Evolutionary conservation across 495 filamentous ascomycete genomes (phyloP).

Genomic region (Neurospora africana): DNA sequence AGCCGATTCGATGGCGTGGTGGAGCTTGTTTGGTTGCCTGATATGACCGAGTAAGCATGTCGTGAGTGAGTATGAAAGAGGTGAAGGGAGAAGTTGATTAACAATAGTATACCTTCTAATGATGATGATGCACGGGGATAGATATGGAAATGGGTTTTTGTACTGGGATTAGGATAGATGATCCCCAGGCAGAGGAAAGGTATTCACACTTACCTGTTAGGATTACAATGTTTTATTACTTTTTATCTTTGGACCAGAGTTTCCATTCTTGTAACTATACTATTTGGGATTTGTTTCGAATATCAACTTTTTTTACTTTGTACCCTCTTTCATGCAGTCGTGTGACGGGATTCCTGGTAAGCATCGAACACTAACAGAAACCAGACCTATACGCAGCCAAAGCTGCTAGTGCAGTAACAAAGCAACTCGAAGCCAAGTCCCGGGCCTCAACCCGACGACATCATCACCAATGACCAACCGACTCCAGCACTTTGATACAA

Average conservation of each 20-base stretch:
- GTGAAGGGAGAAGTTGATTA: background rate
- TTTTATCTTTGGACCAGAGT: background rate
- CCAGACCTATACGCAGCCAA: rapidly evolving
- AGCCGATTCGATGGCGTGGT: slow-evolving; percentile 37
- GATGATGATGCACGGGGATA: background rate
- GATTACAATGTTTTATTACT: background rate
- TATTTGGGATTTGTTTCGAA: background rate
- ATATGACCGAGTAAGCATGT: background rate
- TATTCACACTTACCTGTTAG: background rate
- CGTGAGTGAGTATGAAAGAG: background rate
- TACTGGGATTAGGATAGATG: background rate
- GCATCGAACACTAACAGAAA: background rate
- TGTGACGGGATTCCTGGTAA: background rate
- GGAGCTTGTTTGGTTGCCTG: slow-evolving; percentile 42
- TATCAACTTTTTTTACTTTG: background rate
- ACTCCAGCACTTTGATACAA: background rate
- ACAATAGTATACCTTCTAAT: background rate
- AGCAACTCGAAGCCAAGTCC: background rate
- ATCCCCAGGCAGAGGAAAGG: background rate
- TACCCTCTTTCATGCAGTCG: background rate
- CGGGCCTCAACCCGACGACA: background rate
- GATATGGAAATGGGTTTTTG: background rate
- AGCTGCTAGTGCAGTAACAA: background rate
- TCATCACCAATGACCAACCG: background rate
- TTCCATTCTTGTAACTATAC: background rate